phyloP scores from a whole-genome alignment of 306 rosid species.

The Vicia faba region DNA sequence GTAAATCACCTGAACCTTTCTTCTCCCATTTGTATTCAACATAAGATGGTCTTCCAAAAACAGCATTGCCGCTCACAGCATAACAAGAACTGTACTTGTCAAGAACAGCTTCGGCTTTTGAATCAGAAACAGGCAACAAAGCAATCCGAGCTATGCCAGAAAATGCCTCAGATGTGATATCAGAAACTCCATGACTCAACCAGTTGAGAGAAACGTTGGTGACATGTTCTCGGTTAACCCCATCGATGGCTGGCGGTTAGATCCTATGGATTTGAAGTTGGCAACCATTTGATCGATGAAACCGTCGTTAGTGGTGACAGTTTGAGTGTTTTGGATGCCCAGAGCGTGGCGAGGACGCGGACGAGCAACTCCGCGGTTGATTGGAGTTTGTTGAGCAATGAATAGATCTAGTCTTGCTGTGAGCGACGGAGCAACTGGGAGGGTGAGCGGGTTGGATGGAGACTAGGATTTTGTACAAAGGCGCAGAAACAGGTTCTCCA shows the following conservation, averaged over 20 bases:
- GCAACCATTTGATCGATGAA: constrained; percentile 47
- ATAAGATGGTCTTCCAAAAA: background rate
- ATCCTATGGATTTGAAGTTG: constrained; percentile 39
- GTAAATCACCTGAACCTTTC: too few species aligned
- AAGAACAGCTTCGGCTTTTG: background rate
- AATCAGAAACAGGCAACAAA: background rate
- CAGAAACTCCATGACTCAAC: too few species aligned
- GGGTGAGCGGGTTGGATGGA: too few species aligned
- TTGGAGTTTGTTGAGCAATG: too few species aligned
- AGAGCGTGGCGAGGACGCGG: too few species aligned
- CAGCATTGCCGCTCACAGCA: background rate
- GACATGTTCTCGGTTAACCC: constrained; percentile 49
- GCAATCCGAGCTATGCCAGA: too few species aligned
- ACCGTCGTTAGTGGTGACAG: constrained; percentile 17
- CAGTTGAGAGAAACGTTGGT: constrained; percentile 52
- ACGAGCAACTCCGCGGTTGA: too few species aligned
- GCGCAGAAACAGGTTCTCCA: constrained; percentile 52
- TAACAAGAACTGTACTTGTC: background rate
- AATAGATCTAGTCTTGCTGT: too few species aligned
- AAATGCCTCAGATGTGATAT: too few species aligned
- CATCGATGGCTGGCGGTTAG: background rate
- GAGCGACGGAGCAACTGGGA: too few species aligned
- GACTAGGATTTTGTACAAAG: constrained; percentile 47
- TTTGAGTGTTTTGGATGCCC: too few species aligned
- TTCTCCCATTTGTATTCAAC: background rate